A percentile compares a stretch with the other conserved stretches of the same genome.
These are phyloP conservation scores for Theobroma cacao DNA, from an alignment of 345 rosid genomes.

Conservation along the genomic window DNA sequence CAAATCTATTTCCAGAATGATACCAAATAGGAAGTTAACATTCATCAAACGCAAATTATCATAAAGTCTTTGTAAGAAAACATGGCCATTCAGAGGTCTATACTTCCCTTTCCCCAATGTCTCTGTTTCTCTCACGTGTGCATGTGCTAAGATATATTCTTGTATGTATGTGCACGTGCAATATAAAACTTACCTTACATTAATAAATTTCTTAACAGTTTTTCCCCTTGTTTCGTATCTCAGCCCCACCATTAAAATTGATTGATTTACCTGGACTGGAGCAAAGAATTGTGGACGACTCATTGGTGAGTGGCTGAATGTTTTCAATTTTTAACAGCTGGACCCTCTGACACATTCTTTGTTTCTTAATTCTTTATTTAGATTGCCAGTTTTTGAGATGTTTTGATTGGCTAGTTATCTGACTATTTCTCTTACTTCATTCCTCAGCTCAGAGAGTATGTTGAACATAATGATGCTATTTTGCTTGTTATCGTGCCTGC, in stretches of 20 bases:
- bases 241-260: constrained; percentile 97
- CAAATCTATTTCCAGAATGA: background rate
- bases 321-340: background rate
- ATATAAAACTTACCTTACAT: background rate
- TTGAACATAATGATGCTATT: constrained; percentile 85
- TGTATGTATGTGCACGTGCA: background rate
- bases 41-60: background rate
- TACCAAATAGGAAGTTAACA: background rate
- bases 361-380: background rate
- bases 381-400: constrained; percentile 1
- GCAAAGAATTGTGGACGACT: constrained; percentile 86
- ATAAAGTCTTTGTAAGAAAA: background rate
- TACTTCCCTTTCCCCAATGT: background rate
- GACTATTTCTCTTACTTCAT: constrained; percentile 17
- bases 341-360: background rate
- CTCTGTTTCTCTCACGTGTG: background rate
- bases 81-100: background rate
- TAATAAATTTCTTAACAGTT: background rate
- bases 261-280: constrained; percentile 97
- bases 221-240: constrained; percentile 4
- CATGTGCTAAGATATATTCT: background rate
- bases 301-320: constrained; percentile 57
- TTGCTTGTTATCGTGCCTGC: constrained; percentile 90
- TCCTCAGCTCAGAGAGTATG: constrained; percentile 71
- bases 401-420: constrained; percentile 10